Percentiles rank a stretch among this genome's conserved stretches.
Evolutionary conservation across 2,329 filamentous ascomycete genomes (phyloP).

Genomic region (Thielaviopsis punctulata): DNA sequence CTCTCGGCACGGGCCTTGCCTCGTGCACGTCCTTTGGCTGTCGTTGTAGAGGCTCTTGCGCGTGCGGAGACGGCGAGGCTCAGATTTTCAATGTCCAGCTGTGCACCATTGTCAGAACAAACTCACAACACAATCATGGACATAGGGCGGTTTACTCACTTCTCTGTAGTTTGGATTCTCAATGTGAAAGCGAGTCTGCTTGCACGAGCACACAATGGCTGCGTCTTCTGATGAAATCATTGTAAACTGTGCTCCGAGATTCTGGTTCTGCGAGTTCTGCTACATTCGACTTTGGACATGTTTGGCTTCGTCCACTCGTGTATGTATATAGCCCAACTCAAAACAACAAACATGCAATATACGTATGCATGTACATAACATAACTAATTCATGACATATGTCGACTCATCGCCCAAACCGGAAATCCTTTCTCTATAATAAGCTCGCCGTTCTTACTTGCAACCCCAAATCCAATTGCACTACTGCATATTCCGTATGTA

Average conservation of each 20-base stretch:
- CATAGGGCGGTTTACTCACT: constrained; percentile 20
- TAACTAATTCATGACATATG: background rate
- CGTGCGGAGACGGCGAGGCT: constrained; percentile 44
- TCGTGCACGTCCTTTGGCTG: constrained; percentile 30
- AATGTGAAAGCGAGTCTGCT: constrained; percentile 49
- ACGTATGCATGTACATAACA: too few relatives aligned
- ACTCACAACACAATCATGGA: too few relatives aligned
- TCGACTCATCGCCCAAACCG: background rate
- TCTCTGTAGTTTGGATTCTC: constrained; percentile 37
- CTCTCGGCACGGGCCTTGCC: constrained; percentile 27
- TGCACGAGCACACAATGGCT: constrained; percentile 44
- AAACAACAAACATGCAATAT: too few relatives aligned
- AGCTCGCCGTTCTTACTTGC: too few relatives aligned
- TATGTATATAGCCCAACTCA: too few relatives aligned
- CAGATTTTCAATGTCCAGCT: constrained; percentile 59
- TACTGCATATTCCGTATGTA: too few relatives aligned
- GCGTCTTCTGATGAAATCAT: constrained; percentile 18
- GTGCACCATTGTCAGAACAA: background rate
- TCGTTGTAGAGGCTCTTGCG: constrained; percentile 20
- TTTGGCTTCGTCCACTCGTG: too few relatives aligned
- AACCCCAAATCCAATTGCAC: too few relatives aligned
- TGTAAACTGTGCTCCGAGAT: too few relatives aligned
- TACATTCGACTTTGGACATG: too few relatives aligned
- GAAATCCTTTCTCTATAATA: background rate
- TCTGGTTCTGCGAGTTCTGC: background rate